These are phyloP conservation scores for Papiliotrema terrestris DNA, from an alignment of 1,284 basidiomycete species.

Conservation along the genomic window DNA sequence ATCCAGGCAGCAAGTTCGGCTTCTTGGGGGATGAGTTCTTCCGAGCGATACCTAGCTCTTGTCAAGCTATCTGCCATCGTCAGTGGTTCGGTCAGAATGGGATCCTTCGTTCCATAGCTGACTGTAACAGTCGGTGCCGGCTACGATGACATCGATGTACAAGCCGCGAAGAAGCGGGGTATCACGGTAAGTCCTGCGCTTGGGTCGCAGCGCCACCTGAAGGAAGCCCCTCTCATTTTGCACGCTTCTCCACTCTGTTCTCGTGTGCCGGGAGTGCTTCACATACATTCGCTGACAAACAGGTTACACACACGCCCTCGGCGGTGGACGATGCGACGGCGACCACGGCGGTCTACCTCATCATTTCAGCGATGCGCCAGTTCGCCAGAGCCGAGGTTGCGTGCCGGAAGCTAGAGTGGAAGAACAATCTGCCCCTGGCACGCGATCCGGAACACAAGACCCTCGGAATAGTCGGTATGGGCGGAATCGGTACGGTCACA, in stretches of 20 bases:
- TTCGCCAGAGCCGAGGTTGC: constrained; percentile 64
- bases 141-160: constrained; percentile 2
- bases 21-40: constrained; percentile 24
- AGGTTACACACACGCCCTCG: constrained; percentile 77
- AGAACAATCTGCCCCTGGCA: constrained; percentile 53
- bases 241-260: no score
- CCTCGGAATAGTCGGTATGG: constrained; percentile 78
- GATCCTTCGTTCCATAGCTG: constrained; percentile 62
- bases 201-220: no score
- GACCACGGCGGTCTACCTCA: constrained; percentile 75
- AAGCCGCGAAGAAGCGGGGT: constrained; percentile 33
- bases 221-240: no score
- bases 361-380: constrained; percentile 72
- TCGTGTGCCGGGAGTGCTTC: no score
- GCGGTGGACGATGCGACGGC: constrained; percentile 87
- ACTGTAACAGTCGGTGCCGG: constrained; percentile 50
- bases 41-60: constrained; percentile 55
- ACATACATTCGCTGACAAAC: constrained; percentile 55
- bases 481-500: constrained; percentile 65
- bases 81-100: constrained; percentile 60
- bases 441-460: constrained; percentile 72
- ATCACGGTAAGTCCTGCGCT: constrained; percentile 41
- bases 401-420: constrained; percentile 52
- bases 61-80: constrained; percentile 57
- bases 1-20: constrained; percentile 19